A percentile compares a stretch with the other conserved stretches of the same genome.
phyloP scores from a whole-genome alignment of 2,329 filamentous ascomycete species.

The Gnomoniopsis sp. region DNA sequence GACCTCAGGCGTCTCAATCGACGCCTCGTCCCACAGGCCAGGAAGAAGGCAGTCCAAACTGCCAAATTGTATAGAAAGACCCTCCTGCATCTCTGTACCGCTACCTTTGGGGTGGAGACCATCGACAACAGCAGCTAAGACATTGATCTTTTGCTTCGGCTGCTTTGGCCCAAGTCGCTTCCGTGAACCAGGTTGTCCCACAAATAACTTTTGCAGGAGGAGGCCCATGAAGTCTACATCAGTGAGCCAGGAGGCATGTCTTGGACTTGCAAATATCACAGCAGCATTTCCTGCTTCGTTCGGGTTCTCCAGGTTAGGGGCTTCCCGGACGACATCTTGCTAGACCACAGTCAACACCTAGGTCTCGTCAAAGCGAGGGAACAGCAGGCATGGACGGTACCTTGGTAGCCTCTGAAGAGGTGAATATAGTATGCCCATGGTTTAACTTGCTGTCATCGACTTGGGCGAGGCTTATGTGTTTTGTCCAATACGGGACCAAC shows the following conservation, averaged over 20 bases:
- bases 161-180: background rate
- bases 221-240: constrained; percentile 37
- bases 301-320: background rate
- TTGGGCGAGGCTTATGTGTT: background rate
- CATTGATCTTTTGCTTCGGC: constrained; percentile 29
- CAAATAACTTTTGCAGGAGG: background rate
- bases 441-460: background rate
- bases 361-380: no score
- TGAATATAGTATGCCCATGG: background rate
- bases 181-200: background rate
- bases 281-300: constrained; percentile 31
- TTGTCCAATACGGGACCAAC: background rate
- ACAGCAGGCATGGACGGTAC: background rate
- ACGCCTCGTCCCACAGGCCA: constrained; percentile 36
- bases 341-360: background rate
- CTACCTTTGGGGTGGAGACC: constrained; percentile 39
- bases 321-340: no score
- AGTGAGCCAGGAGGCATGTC: constrained; percentile 45
- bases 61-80: constrained; percentile 52
- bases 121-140: constrained; percentile 56
- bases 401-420: background rate
- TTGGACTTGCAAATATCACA: constrained; percentile 47
- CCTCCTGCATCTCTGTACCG: constrained; percentile 32
- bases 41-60: constrained; percentile 39
- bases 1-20: background rate